Percentiles rank a stretch among this genome's conserved stretches.
These are phyloP conservation scores for Clohesyomyces aquaticus DNA, from an alignment of 495 filamentous ascomycete species.

Conservation along the genomic window DNA sequence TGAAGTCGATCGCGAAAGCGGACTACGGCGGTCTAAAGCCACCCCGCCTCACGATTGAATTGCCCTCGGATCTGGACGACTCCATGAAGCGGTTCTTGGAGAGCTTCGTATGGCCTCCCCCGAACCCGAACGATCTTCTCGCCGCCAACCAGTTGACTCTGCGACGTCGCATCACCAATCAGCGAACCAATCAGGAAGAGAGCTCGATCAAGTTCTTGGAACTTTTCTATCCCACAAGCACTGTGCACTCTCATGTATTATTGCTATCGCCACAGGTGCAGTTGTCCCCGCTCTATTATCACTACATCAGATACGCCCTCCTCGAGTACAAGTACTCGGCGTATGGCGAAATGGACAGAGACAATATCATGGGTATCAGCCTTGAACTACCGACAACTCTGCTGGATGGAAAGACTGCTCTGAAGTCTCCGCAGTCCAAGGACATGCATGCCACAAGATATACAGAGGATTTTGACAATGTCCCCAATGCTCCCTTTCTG, in stretches of 20 bases:
- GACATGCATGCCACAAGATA: conserved; percentile 38
- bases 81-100: conserved; percentile 64
- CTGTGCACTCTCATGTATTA: conserved; percentile 68
- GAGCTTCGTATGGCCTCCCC: conserved; percentile 66
- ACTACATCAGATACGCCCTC: conserved; percentile 76
- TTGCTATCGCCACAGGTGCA: conserved; percentile 77
- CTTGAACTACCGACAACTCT: conserved; percentile 70
- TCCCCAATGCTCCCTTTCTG: conserved; percentile 61
- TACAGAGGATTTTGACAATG: conserved; percentile 35
- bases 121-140: conserved; percentile 32
- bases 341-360: conserved; percentile 45
- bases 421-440: conserved; percentile 55
- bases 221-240: conserved; percentile 74
- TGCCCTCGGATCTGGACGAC: conserved; percentile 67
- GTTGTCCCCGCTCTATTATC: conserved; percentile 73
- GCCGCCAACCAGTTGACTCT: conserved; percentile 58
- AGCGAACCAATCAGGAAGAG: conserved; percentile 60
- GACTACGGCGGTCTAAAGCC: conserved; percentile 68
- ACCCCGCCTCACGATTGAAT: conserved; percentile 78
- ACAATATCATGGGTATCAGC: conserved; percentile 70
- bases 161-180: conserved; percentile 67
- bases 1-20: conserved; percentile 70
- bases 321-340: conserved; percentile 75
- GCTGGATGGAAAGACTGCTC: conserved; percentile 58
- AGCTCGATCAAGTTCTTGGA: conserved; percentile 73